Base-by-base conservation (phyloP, 108 stramenopile species). In the Thalassiosira profunda region DNA sequence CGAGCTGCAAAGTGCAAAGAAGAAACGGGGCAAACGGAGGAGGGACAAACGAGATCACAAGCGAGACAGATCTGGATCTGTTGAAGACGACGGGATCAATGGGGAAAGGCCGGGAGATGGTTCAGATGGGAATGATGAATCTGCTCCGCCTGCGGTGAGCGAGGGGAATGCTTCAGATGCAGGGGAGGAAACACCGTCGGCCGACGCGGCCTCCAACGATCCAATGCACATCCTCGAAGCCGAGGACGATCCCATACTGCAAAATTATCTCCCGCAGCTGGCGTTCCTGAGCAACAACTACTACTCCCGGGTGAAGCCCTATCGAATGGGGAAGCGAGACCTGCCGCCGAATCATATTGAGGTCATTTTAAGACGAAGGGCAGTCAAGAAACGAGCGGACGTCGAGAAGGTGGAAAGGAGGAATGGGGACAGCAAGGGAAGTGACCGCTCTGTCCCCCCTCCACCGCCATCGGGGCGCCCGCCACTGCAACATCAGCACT, bases 311-410 rank as follows among this genome's bases (percentile, higher is more conserved):
- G 52, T 65, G 24, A 23, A 68, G 47, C 75, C 75, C 3, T 68
- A 33, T 62, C 17, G 45, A 2, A 57, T 63, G 28, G 67, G 67
- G 34, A 62, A 46, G 20, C 65, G 59, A 28, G 58, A 68, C 49
- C 52, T 76, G 30, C 75, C 75, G 34, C 33, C 34, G 14, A 63
- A 76, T 76, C 75, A 76, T 63, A 31, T 76, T 42, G 75, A 76
- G 53, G 52, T 76, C 24, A 58, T 76, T 30, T 52, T 76, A 17
- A 52, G 75, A 46, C 65, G 75, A 17, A 51, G 61, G 29, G 75
- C 75, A 14, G 49, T 76, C 4, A 68, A 63, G 37, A 76, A 76
- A 52, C 18, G 47, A 17, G 54, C 28, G 30, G 40, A 28, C 21
- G 63, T 30, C 4, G 20, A 44, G 36, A 9, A 10, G 38, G 38